Conservation (phyloP, 345 rosid genomes). For the Lumnitzera littorea region DNA sequence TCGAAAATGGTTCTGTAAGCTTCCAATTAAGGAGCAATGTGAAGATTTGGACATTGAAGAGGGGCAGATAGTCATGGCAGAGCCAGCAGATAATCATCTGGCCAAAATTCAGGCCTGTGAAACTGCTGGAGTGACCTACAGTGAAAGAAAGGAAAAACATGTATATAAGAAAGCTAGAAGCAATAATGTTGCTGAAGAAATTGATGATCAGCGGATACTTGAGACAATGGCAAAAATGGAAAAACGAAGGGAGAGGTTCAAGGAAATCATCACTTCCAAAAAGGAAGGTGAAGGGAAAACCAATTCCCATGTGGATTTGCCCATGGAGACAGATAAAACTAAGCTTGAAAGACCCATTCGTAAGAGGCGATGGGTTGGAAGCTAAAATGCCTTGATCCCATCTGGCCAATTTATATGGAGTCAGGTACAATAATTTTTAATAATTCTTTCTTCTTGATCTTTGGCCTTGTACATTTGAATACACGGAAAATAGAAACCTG, state of each 20-base stretch:
- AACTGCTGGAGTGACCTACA: conserved; percentile 3
- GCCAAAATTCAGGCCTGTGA: conserved; percentile 14
- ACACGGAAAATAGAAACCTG: too few species aligned
- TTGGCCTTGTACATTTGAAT: too few species aligned
- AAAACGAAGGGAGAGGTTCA: conserved; percentile 59
- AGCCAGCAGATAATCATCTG: conserved; percentile 8
- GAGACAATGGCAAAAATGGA: conserved; percentile 59
- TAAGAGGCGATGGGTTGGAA: conserved; percentile 56
- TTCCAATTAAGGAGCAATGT: conserved; percentile 6
- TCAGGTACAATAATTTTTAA: too few species aligned
- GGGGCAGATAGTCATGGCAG: conserved; percentile 46
- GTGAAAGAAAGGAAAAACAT: conserved; percentile 6
- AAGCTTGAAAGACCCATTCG: conserved; percentile 38
- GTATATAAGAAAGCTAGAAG: conserved; percentile 8
- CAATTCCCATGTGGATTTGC: conserved; percentile 14
- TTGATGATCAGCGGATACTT: conserved; percentile 27
- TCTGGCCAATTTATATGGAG: too few species aligned
- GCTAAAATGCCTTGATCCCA: conserved; percentile 2
- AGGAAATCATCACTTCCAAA: conserved; percentile 19
- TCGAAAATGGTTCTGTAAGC: conserved; percentile 17
- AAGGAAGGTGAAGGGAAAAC: conserved; percentile 15
- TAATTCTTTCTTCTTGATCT: too few species aligned
- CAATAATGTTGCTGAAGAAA: conserved; percentile 9
- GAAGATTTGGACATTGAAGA: conserved; percentile 38
- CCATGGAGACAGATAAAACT: conserved; percentile 16